These are phyloP conservation scores for Striga hermonthica DNA, from an alignment of 305 asterid species.

Conservation along the genomic window DNA sequence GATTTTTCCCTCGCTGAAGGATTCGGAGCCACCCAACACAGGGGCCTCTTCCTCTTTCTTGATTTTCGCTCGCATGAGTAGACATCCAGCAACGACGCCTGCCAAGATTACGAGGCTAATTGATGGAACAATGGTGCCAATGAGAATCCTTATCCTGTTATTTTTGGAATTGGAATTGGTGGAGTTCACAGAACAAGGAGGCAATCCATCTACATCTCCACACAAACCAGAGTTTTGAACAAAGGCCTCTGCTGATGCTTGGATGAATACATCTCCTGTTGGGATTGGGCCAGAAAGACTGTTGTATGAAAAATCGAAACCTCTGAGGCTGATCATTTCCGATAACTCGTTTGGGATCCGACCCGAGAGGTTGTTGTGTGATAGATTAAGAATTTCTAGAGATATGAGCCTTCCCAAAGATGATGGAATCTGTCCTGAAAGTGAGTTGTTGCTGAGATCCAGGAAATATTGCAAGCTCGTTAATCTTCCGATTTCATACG, in stretches of 20 bases:
- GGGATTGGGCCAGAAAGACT: slow-evolving; percentile 72
- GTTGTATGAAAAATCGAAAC: slow-evolving; percentile 63
- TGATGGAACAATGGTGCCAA: slow-evolving; percentile 46
- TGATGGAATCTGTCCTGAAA: slow-evolving; percentile 63
- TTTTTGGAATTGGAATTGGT: slow-evolving; percentile 35
- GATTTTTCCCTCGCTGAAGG: no score
- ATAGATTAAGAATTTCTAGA: slow-evolving; percentile 60
- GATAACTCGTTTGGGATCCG: slow-evolving; percentile 51
- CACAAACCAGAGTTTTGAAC: slow-evolving; percentile 59
- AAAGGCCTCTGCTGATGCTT: slow-evolving; percentile 46
- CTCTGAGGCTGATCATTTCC: slow-evolving; percentile 51
- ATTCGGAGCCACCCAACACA: no score
- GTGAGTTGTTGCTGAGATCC: slow-evolving; percentile 65
- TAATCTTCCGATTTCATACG: slow-evolving; percentile 59
- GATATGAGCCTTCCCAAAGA: slow-evolving; percentile 46
- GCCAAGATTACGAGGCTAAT: slow-evolving; percentile 44
- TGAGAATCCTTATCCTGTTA: slow-evolving; percentile 42
- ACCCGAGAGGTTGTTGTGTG: slow-evolving; percentile 67
- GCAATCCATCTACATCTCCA: slow-evolving; percentile 55
- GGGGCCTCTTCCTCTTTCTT: no score
- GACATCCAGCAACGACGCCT: slow-evolving; percentile 31
- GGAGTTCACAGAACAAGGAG: slow-evolving; percentile 40
- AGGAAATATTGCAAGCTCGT: slow-evolving; percentile 42
- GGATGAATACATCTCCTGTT: slow-evolving; percentile 35
- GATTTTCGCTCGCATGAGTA: no score